Conservation (phyloP, 345 rosid species). For the Nephelium lappaceum region DNA sequence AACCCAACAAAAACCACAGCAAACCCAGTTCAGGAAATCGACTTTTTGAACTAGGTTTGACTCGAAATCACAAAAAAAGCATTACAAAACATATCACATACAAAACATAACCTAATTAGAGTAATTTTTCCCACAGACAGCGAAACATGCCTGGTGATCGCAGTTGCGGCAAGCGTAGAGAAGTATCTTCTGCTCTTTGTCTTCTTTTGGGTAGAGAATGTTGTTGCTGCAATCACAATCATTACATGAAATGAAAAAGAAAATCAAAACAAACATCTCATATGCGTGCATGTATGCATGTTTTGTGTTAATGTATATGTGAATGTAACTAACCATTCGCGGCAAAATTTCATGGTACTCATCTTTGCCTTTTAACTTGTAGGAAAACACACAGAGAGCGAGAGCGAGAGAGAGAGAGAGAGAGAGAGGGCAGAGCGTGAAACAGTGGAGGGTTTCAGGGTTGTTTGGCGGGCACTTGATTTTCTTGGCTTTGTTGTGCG, state of each 20-base stretch:
- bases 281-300: not conserved
- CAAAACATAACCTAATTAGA: not conserved
- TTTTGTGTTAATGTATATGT: not conserved
- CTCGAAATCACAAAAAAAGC: not conserved
- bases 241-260: not conserved
- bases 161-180: conserved; percentile 87
- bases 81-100: not conserved
- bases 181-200: conserved; percentile 57
- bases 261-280: no score
- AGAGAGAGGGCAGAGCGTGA: not conserved
- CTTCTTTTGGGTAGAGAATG: conserved; percentile 77
- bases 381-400: not conserved
- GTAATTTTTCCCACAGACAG: not conserved
- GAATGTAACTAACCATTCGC: conserved; percentile 60
- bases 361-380: conserved; percentile 32
- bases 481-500: no score
- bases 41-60: not conserved
- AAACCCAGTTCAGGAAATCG: not conserved
- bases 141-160: conserved; percentile 64
- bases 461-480: conserved; percentile 20
- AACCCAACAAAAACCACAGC: not conserved
- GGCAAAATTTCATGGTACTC: conserved; percentile 92
- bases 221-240: conserved; percentile 54
- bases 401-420: no score
- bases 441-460: no score